Conservation (phyloP, 441 rosid species). For the Syzygium syzygioides region DNA sequence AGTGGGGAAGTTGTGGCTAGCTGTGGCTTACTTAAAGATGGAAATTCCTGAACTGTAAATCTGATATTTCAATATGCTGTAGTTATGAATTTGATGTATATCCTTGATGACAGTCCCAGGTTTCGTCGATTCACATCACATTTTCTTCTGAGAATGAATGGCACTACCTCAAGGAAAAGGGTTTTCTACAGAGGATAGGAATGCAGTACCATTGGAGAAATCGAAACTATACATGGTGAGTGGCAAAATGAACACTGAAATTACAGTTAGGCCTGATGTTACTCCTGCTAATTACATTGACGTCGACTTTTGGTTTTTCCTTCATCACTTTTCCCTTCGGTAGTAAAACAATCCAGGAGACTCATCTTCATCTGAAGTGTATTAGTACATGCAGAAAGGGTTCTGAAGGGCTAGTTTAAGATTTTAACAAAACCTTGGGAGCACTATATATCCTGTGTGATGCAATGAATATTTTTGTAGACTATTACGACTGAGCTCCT, state of each 20-base stretch:
- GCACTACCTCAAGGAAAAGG: constrained; percentile 54
- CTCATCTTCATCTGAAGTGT: neutral
- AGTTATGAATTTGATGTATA: constrained; percentile 1
- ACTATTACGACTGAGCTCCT: neutral
- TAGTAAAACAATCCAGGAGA: neutral
- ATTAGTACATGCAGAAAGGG: neutral
- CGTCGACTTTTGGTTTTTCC: neutral
- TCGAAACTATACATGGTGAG: constrained; percentile 70
- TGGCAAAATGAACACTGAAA: neutral
- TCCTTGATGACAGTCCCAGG: constrained; percentile 42
- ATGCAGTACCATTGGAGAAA: constrained; percentile 98
- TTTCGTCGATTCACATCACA: constrained; percentile 85
- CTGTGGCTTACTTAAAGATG: neutral
- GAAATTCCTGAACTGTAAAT: neutral
- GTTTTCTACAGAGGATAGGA: constrained; percentile 78
- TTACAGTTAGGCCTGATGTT: neutral
- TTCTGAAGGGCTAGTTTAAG: neutral
- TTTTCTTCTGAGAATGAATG: constrained; percentile 81
- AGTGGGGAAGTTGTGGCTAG: neutral
- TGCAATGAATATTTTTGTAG: neutral
- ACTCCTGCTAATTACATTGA: neutral
- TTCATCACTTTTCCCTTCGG: neutral
- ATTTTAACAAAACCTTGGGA: neutral
- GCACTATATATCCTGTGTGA: neutral
- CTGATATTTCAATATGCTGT: neutral